phyloP scores from a whole-genome alignment of 2,329 filamentous ascomycete genomes.

The Zymoseptoria pseudotritici region DNA sequence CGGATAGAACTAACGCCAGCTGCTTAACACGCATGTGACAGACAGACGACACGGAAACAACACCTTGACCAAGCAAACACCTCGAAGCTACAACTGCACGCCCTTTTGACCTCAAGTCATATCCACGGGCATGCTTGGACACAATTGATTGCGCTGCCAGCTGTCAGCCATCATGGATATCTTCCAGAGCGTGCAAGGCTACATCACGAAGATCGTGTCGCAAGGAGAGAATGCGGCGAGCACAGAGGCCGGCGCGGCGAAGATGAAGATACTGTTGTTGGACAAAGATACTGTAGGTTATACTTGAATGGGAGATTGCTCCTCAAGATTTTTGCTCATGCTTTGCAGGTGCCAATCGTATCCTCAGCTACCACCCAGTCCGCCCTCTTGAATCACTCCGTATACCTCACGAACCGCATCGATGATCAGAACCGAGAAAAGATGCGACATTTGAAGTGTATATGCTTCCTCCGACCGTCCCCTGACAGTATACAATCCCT shows the following conservation, averaged over 20 bases:
- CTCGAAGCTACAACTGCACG: background rate
- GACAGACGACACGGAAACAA: background rate
- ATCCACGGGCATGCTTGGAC: background rate
- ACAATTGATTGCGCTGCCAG: background rate
- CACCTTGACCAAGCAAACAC: background rate
- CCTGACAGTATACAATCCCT: constrained; percentile 86
- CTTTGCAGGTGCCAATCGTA: constrained; percentile 66
- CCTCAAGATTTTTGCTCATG: constrained; percentile 8
- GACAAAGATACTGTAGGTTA: constrained; percentile 76
- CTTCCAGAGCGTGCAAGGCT: constrained; percentile 84
- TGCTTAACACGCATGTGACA: background rate
- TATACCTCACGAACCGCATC: constrained; percentile 93
- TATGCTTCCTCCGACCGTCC: constrained; percentile 88
- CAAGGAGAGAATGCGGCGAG: constrained; percentile 59
- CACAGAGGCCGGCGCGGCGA: constrained; percentile 56
- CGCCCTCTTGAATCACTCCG: constrained; percentile 86
- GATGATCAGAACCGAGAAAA: constrained; percentile 88
- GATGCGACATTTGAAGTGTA: constrained; percentile 91
- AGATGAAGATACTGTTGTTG: constrained; percentile 96
- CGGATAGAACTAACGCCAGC: no score
- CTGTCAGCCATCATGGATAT: constrained; percentile 64
- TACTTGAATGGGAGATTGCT: background rate
- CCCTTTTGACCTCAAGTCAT: background rate
- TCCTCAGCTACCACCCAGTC: constrained; percentile 96
- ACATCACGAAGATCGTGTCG: constrained; percentile 93